A percentile compares a stretch with the other conserved stretches of the same genome.
Conservation (phyloP, 352 stramenopile genomes). For the Globisporangium barbulae region DNA sequence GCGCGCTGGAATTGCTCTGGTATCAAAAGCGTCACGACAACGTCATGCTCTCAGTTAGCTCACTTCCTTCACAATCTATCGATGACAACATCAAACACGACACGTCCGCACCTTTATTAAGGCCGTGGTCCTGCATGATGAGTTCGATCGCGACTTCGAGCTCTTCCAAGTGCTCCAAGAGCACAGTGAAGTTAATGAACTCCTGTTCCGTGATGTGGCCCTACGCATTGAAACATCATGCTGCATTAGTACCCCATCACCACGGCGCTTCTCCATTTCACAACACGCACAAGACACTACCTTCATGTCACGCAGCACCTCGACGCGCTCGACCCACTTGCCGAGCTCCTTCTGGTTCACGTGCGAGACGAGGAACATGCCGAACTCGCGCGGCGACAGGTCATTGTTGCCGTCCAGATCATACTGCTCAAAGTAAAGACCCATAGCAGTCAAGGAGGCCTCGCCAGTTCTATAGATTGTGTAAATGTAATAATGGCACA, state of each 20-base stretch:
- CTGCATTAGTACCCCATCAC: neutral
- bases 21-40: neutral
- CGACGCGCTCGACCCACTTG: constrained; percentile 78
- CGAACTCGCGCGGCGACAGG: constrained; percentile 80
- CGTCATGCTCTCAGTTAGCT: neutral
- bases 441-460: constrained; percentile 38
- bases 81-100: neutral
- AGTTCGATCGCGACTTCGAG: constrained; percentile 84
- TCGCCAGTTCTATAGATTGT: neutral
- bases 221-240: constrained; percentile 21
- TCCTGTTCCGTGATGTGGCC: constrained; percentile 72
- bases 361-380: constrained; percentile 86
- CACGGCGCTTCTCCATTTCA: neutral
- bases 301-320: constrained; percentile 53
- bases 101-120: constrained; percentile 63
- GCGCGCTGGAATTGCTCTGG: constrained; percentile 80
- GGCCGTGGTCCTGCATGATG: constrained; percentile 74
- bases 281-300: constrained; percentile 18
- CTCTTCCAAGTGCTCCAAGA: constrained; percentile 81
- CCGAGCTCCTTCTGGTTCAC: constrained; percentile 80
- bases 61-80: neutral
- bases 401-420: constrained; percentile 78
- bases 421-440: constrained; percentile 86
- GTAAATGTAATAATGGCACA: neutral
- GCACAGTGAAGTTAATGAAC: constrained; percentile 82